Conservation (phyloP, 2,329 filamentous ascomycete species). For the Epichloe sp. region DNA sequence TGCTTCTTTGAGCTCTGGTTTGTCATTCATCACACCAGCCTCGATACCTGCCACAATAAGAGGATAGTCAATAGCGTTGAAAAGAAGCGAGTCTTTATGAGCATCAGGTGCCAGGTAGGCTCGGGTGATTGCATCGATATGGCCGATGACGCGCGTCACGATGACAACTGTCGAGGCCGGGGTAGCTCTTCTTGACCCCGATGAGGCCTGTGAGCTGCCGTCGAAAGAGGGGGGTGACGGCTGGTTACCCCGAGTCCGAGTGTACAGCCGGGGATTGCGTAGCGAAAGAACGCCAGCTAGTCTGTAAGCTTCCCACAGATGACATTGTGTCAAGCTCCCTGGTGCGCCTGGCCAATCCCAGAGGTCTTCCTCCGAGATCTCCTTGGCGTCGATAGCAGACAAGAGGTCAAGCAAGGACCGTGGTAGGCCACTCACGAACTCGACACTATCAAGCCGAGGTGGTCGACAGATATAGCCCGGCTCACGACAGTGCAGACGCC, state of each 20-base stretch:
- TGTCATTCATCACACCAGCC: not conserved
- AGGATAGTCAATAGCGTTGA: slow-evolving; percentile 3
- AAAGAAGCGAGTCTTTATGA: not conserved
- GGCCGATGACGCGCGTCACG: not conserved
- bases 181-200: not conserved
- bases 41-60: not conserved
- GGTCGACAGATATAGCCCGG: slow-evolving; percentile 1
- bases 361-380: slow-evolving; percentile 1
- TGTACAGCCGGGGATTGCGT: not conserved
- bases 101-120: not conserved
- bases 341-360: slow-evolving; percentile 2
- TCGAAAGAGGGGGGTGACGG: not conserved
- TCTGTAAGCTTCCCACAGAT: slow-evolving; percentile 1
- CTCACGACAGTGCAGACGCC: slow-evolving; percentile 2
- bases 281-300: not conserved
- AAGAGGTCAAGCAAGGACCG: slow-evolving; percentile 1
- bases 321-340: not conserved
- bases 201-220: not conserved
- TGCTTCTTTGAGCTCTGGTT: not conserved
- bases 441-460: not conserved
- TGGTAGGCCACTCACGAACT: slow-evolving; percentile 1
- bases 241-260: not conserved
- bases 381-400: not conserved
- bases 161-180: not conserved
- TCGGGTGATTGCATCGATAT: not conserved